phyloP scores from a whole-genome alignment of 768 basidiomycete species.

The Hortiboletus flavorubellus region DNA sequence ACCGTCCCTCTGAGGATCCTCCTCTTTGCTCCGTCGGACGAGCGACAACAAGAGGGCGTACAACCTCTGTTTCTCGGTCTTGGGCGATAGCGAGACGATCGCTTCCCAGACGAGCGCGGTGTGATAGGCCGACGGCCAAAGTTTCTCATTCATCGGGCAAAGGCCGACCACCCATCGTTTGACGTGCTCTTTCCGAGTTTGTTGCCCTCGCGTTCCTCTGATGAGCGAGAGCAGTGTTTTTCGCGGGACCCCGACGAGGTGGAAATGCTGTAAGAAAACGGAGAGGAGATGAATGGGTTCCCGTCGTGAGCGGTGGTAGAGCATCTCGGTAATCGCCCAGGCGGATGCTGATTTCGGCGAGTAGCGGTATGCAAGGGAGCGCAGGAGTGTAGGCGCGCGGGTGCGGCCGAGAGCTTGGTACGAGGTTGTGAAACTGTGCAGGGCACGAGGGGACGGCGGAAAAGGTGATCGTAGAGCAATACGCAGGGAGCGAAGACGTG shows the following conservation, averaged over 20 bases:
- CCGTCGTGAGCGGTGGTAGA: constrained; percentile 21
- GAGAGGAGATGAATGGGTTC: constrained; percentile 27
- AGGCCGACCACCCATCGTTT: background rate
- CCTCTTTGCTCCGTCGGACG: constrained; percentile 8
- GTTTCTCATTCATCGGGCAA: constrained; percentile 9
- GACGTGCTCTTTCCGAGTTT: background rate
- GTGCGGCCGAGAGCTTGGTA: constrained; percentile 23
- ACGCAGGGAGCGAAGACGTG: constrained; percentile 26
- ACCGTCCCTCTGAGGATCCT: background rate
- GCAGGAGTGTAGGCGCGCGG: constrained; percentile 15
- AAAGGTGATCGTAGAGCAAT: constrained; percentile 19
- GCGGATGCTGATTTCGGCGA: constrained; percentile 23
- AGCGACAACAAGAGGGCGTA: constrained; percentile 43
- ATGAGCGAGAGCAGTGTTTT: constrained; percentile 21
- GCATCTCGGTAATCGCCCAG: constrained; percentile 31
- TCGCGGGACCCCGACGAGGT: constrained; percentile 49
- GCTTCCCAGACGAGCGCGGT: constrained; percentile 37
- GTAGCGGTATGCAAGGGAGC: constrained; percentile 20
- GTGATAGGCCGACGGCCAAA: constrained; percentile 35
- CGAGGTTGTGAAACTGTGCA: constrained; percentile 18
- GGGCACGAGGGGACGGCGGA: constrained; percentile 20
- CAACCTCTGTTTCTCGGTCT: constrained; percentile 32
- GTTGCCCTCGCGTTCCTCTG: constrained; percentile 10
- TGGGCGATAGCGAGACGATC: constrained; percentile 20
- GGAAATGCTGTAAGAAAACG: constrained; percentile 51